Base-by-base conservation (phyloP, 2,329 filamentous ascomycete species). In the Xylaria arbuscula region DNA sequence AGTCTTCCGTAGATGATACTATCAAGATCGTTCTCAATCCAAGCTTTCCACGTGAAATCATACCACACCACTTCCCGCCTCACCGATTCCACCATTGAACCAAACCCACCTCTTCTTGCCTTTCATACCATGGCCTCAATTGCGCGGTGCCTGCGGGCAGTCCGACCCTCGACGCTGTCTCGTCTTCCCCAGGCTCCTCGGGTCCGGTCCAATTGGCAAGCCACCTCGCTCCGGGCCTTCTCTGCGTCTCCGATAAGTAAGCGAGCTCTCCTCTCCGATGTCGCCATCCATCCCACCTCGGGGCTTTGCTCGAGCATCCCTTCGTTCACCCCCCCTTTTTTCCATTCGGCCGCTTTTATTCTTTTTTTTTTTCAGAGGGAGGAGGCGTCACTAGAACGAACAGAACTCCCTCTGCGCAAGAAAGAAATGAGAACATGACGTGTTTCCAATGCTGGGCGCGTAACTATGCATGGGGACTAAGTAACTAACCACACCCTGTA, bases 131-230 rank as follows among this genome's bases (percentile, higher is more conserved):
- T 77, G 76, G 87, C 88, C 73, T 89, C 88, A 81, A 86, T 90
- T 81, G 84, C 85, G 77, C 84, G 87, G 75, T 85, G 84, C 78
- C 78, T 88, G 72, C 82, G 84, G 80, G 81, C 81, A 71, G 82
- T 83, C 70, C 82, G 85, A 72, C 84, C 86, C 70, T 80, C 83
- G 71, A 79, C 79, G 58, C 75, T 85, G 74, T 76, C 83, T 75
- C 76, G 82, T 75, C 72, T 81, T 62, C 71, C 78, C 61, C 78
- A 79, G 75, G 75, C 73, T 66, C 76, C 80, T 58, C 72, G 72
- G 61, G 58, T 72, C 57, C 75, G 76, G 72, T 76, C 75, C 69
- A 80, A 75, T 74, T 82, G 75, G 81, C 80, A 78, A 64, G 67
- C 73, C 74, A 73, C 80, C 73, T 77, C 77, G 69, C 71, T 79